A percentile compares a stretch with the other conserved stretches of the same genome.
Evolutionary conservation across 2,329 filamentous ascomycete species (phyloP).

Genomic region (Penicillium sp.): DNA sequence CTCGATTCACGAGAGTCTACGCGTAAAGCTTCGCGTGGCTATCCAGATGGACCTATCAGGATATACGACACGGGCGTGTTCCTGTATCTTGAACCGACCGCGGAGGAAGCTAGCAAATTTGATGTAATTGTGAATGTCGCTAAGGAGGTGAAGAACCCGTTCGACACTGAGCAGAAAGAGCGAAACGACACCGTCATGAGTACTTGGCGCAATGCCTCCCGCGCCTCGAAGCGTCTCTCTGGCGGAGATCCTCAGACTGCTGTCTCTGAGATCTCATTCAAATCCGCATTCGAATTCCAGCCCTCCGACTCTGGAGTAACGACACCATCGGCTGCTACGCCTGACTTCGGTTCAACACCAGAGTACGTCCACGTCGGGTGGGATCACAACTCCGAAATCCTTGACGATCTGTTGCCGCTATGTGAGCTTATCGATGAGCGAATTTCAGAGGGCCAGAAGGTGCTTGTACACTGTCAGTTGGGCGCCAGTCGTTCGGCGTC

Average conservation of each 20-base stretch:
- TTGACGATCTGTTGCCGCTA: slow-evolving; percentile 59
- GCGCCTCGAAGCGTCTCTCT: slow-evolving; percentile 32
- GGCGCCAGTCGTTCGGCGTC: slow-evolving; percentile 66
- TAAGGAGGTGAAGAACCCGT: slow-evolving; percentile 63
- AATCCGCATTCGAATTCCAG: slow-evolving; percentile 49
- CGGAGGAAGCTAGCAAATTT: slow-evolving; percentile 58
- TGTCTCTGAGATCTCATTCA: slow-evolving; percentile 47
- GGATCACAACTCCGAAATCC: slow-evolving; percentile 67
- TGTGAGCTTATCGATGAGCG: slow-evolving; percentile 62
- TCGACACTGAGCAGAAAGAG: slow-evolving; percentile 36
- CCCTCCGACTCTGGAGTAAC: slow-evolving; percentile 28
- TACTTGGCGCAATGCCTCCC: slow-evolving; percentile 49
- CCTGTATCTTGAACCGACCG: slow-evolving; percentile 62
- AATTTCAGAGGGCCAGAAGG: slow-evolving; percentile 56
- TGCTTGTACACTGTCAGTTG: slow-evolving; percentile 64
- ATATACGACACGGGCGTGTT: slow-evolving; percentile 63
- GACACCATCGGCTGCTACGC: slow-evolving; percentile 31
- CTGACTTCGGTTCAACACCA: slow-evolving; percentile 40
- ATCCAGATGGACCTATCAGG: slow-evolving; percentile 62
- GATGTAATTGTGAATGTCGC: slow-evolving; percentile 66
- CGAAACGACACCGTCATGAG: slow-evolving; percentile 42
- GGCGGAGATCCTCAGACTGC: slow-evolving; percentile 45
- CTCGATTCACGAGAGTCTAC: slow-evolving; percentile 54
- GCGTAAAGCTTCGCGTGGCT: slow-evolving; percentile 61
- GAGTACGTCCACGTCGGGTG: slow-evolving; percentile 66